Percentiles rank a stretch among this genome's conserved stretches.
Conservation (phyloP, 2,329 filamentous ascomycete genomes). For the Fusarium nanum region DNA sequence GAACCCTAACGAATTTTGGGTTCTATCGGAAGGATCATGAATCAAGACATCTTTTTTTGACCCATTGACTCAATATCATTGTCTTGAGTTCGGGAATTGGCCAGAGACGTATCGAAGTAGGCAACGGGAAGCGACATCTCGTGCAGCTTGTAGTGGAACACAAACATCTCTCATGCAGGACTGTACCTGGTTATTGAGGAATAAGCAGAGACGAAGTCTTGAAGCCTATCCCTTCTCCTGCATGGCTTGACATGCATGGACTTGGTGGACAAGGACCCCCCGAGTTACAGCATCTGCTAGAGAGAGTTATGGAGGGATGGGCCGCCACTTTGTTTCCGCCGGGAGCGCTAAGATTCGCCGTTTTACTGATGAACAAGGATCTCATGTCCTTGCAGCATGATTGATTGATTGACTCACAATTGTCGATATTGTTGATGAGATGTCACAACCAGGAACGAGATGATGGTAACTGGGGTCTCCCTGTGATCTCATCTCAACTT, state of each 20-base stretch:
- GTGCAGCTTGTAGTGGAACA: constrained; percentile 28
- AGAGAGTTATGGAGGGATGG: constrained; percentile 23
- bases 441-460: constrained; percentile 5
- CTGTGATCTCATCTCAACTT: constrained; percentile 20
- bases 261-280: constrained; percentile 28
- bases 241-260: constrained; percentile 43
- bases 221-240: constrained; percentile 32
- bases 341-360: constrained; percentile 36
- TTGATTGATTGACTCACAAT: constrained; percentile 12
- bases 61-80: constrained; percentile 5
- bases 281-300: constrained; percentile 21
- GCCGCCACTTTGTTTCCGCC: constrained; percentile 31
- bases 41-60: neutral
- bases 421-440: neutral
- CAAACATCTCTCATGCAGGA: constrained; percentile 20
- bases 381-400: constrained; percentile 27
- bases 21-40: constrained; percentile 2
- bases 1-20: constrained; percentile 18
- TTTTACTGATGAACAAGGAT: constrained; percentile 30
- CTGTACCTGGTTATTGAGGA: constrained; percentile 14
- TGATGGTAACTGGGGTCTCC: constrained; percentile 3
- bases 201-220: neutral
- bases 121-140: constrained; percentile 34
- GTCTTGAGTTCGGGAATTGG: constrained; percentile 29
- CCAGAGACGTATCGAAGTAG: constrained; percentile 23